Percentiles rank a stretch among this genome's conserved stretches.
These are phyloP conservation scores for Acacia melanoxylon DNA, from an alignment of 306 rosid species.

Conservation along the genomic window DNA sequence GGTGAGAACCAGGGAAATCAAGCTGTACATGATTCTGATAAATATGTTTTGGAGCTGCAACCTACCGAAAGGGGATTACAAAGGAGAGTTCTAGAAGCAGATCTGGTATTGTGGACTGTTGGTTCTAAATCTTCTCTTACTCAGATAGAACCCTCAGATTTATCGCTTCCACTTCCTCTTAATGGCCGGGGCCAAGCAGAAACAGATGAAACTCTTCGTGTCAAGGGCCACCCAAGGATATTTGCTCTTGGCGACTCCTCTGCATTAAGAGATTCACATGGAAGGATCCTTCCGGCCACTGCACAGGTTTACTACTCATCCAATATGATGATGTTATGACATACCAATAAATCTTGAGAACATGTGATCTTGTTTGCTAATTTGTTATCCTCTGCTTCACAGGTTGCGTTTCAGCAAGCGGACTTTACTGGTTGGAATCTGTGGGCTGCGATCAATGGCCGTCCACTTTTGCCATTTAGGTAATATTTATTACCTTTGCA, in stretches of 20 bases:
- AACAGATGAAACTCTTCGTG: slow-evolving; percentile 98
- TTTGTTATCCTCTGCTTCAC: slow-evolving; percentile 30
- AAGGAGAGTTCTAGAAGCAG: slow-evolving; percentile 68
- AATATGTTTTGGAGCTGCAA: slow-evolving; percentile 75
- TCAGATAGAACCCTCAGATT: slow-evolving; percentile 56
- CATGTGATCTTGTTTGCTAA: slow-evolving; percentile 21
- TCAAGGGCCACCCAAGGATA: slow-evolving; percentile 96
- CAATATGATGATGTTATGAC: slow-evolving; percentile 15
- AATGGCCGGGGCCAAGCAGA: slow-evolving; percentile 90
- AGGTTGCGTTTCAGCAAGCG: slow-evolving; percentile 99
- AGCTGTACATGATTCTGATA: slow-evolving; percentile 46
- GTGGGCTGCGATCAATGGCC: slow-evolving; percentile 95
- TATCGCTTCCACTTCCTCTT: slow-evolving; percentile 67
- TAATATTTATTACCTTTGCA: slow-evolving; percentile 33
- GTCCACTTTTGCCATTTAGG: slow-evolving; percentile 97
- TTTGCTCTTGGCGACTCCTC: slow-evolving; percentile 96
- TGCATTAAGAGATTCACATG: slow-evolving; percentile 76
- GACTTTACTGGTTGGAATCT: slow-evolving; percentile 97
- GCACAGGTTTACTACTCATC: slow-evolving; percentile 66
- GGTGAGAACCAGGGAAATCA: slow-evolving; percentile 32
- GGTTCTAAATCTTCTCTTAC: slow-evolving; percentile 88
- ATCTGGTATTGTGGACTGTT: slow-evolving; percentile 90
- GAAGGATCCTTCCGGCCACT: slow-evolving; percentile 92
- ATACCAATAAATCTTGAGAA: not conserved
- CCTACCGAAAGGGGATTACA: slow-evolving; percentile 74